Conservation (phyloP, 371 early-diverging fungal genomes). For the Rhizopus arrhizus region DNA sequence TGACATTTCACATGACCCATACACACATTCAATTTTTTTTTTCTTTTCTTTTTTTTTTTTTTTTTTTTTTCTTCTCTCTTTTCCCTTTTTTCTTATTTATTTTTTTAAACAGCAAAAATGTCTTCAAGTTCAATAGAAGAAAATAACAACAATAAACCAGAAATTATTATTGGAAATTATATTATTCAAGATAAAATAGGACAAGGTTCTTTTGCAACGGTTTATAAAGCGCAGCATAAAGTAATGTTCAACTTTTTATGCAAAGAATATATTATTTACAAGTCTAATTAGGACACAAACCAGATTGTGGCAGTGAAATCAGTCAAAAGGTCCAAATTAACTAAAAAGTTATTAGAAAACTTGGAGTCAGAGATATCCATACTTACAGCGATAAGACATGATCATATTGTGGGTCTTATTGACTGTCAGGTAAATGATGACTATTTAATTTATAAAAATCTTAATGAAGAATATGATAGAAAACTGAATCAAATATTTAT, state of each 20-base stretch:
- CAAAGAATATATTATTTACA: not conserved
- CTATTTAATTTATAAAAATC: not conserved
- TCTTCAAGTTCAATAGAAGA: constrained; percentile 4
- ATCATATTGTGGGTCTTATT: constrained; percentile 83
- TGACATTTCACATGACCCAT: not conserved
- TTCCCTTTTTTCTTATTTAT: not conserved
- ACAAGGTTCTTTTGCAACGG: constrained; percentile 94
- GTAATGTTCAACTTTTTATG: constrained; percentile 28
- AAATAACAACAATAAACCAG: not conserved
- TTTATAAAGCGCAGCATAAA: constrained; percentile 82
- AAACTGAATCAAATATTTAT: constrained; percentile 87
- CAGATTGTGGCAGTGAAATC: constrained; percentile 87
- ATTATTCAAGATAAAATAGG: constrained; percentile 78
- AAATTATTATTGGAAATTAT: constrained; percentile 63
- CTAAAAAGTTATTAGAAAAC: constrained; percentile 85
- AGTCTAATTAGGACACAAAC: constrained; percentile 51
- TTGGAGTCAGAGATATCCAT: constrained; percentile 92
- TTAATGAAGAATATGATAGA: constrained; percentile 43
- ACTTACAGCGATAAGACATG: constrained; percentile 79
- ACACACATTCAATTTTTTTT: not conserved
- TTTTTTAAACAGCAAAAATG: constrained; percentile 4
- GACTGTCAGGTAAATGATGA: constrained; percentile 67
- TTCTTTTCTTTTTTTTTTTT: not conserved
- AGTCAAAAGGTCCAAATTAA: constrained; percentile 82
- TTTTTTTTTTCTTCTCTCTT: not conserved